Evolutionary conservation across 768 basidiomycete genomes (phyloP).

Genomic region (Neoboletus magnificus): DNA sequence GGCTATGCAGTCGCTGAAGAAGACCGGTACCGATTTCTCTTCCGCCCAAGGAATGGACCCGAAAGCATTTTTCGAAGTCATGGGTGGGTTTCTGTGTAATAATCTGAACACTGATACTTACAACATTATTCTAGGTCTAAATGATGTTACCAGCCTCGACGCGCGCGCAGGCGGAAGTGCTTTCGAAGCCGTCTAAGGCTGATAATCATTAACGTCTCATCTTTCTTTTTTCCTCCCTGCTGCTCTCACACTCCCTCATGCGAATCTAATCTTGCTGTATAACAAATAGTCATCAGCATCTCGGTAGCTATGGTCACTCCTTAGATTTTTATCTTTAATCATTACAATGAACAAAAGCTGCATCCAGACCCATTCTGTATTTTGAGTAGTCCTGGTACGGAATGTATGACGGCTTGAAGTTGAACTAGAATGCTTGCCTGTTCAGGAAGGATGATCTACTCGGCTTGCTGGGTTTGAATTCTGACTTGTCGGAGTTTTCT

Average conservation of each 20-base stretch:
- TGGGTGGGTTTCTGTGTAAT: constrained; percentile 45
- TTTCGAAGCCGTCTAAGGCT: constrained; percentile 46
- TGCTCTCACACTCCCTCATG: background rate
- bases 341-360: constrained; percentile 16
- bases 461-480: background rate
- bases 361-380: constrained; percentile 4
- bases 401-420: background rate
- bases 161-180: constrained; percentile 56
- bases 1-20: constrained; percentile 73
- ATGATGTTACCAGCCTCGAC: constrained; percentile 53
- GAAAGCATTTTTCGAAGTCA: constrained; percentile 72
- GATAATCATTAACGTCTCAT: background rate
- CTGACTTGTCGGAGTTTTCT: constrained; percentile 5
- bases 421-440: constrained; percentile 9
- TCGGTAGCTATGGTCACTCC: constrained; percentile 17
- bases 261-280: constrained; percentile 16
- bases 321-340: constrained; percentile 21
- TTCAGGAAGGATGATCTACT: constrained; percentile 5
- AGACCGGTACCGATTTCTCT: constrained; percentile 71
- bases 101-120: background rate
- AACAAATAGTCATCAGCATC: constrained; percentile 20
- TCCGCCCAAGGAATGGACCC: constrained; percentile 70
- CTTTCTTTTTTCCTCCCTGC: background rate
- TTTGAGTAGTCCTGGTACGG: background rate
- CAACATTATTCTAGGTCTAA: constrained; percentile 38